A percentile compares a stretch with the other conserved stretches of the same genome.
Evolutionary conservation across 1,139 yeast species (phyloP).

Genomic region (Pichia sp.): DNA sequence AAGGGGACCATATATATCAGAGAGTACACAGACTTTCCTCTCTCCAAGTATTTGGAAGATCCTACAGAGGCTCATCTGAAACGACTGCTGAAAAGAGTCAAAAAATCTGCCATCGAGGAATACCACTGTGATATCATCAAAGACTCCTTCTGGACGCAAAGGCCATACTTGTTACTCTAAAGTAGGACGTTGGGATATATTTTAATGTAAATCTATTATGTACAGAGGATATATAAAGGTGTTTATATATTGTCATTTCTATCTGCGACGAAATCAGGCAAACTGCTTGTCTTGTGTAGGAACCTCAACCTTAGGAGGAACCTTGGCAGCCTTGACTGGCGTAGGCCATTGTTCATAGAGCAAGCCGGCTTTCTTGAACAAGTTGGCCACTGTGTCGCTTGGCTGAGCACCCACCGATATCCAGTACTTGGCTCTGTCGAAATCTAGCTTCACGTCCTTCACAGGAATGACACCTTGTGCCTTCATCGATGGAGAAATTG

Average conservation of each 20-base stretch:
- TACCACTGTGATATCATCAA: constrained; percentile 57
- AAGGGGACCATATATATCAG: constrained; percentile 77
- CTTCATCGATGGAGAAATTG: constrained; percentile 57
- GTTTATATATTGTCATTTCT: not conserved
- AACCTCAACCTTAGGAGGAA: constrained; percentile 22
- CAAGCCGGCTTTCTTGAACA: constrained; percentile 75
- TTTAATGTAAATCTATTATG: constrained; percentile 4
- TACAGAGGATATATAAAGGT: constrained; percentile 10
- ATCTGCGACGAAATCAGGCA: constrained; percentile 14
- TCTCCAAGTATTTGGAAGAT: constrained; percentile 12
- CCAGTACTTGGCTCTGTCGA: constrained; percentile 94
- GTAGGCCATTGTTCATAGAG: constrained; percentile 72
- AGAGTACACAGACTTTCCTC: constrained; percentile 33
- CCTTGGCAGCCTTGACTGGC: constrained; percentile 30
- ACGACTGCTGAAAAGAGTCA: constrained; percentile 43
- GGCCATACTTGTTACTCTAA: constrained; percentile 33
- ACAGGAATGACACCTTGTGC: constrained; percentile 53
- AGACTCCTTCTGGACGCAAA: constrained; percentile 51
- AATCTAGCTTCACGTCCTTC: constrained; percentile 79
- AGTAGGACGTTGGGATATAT: not conserved
- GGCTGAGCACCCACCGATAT: constrained; percentile 98
- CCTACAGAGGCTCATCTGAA: constrained; percentile 30
- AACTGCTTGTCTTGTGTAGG: constrained; percentile 23
- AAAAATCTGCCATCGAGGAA: constrained; percentile 43
- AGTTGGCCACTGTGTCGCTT: constrained; percentile 70